Evolutionary conservation across 768 basidiomycete species (phyloP), one percentile per base, ranked within the genome.

Genomic region (Suillus placidus): DNA sequence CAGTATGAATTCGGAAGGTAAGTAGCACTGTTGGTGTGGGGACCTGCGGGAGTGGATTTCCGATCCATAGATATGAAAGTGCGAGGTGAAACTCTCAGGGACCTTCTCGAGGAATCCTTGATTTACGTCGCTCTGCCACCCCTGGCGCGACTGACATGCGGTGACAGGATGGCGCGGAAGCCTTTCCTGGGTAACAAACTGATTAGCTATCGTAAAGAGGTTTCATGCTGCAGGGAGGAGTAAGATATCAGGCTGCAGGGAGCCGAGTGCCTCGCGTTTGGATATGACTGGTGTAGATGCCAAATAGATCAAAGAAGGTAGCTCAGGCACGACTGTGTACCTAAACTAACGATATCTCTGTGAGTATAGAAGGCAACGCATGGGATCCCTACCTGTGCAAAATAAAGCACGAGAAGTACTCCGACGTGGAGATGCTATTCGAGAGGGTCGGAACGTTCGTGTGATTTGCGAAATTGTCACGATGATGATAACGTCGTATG

Each of bases 321-420:
- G 34, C 23, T 14, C 23, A 32, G 37, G 61, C 18, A 49, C 38
- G 10, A 64, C 1, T 23, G 30, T 37, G 30, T 57, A 63, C 40
- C 61, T 62, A 40, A 40, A 58, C 23, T 43, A 45, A 37, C 49
- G 51, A 30, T 64, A 12, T 20, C 60, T 51, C 74, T 69, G 72
- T 74, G 72, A 61, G 74, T 75, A 77, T 76, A 74, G 71, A 72
- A 76, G 65, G 63, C 49, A 45, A 52, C 23, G 64, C 61, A 67
- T 63, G 67, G 13, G 73, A 68, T 55, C 54, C 30, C 32, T 55
- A n/a, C 54, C 54, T 55, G 69, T 66, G 70, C 30, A 38, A 65
- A 66, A 73, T 64, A 64, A 58, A 42, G 60, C 70, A 60, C 74
- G 75, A 75, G 76, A 77, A 77, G 45, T 76, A 74, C 75, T 77